Evolutionary conservation across 805 yeast species (phyloP).

Genomic region (Teunomyces kruisii): DNA sequence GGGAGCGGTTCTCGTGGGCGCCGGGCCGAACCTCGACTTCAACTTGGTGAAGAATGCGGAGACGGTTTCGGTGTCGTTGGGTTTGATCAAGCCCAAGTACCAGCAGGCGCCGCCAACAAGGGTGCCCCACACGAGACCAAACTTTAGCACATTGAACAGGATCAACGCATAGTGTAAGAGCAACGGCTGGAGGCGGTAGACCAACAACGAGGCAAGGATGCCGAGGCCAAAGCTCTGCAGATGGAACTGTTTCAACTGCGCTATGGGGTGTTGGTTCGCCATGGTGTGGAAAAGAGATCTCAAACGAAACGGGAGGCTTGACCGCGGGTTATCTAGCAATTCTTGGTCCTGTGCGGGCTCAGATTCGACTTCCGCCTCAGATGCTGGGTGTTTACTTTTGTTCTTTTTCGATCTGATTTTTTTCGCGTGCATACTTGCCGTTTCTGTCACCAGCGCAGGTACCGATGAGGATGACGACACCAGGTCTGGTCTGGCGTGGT

Average conservation of each 20-base stretch:
- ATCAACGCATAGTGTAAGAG: constrained; percentile 19
- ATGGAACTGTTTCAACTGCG: constrained; percentile 16
- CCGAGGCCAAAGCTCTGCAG: constrained; percentile 31
- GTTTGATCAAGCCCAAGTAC: constrained; percentile 30
- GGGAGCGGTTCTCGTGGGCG: background rate
- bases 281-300: background rate
- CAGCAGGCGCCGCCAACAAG: constrained; percentile 23
- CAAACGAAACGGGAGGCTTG: background rate
- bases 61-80: constrained; percentile 12
- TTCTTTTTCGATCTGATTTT: background rate
- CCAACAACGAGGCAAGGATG: constrained; percentile 18
- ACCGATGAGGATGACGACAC: background rate
- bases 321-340: background rate
- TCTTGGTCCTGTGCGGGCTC: too few species aligned
- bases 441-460: background rate
- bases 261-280: background rate
- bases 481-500: too few species aligned
- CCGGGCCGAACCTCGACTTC: background rate
- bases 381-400: constrained; percentile 1
- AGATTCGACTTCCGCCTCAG: background rate
- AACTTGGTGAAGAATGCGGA: constrained; percentile 4
- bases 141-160: constrained; percentile 18
- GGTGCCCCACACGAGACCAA: constrained; percentile 24
- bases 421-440: background rate
- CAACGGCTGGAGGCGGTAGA: constrained; percentile 21